These are phyloP conservation scores for Solanum chilense DNA, from an alignment of 257 asterid species.

Conservation along the genomic window DNA sequence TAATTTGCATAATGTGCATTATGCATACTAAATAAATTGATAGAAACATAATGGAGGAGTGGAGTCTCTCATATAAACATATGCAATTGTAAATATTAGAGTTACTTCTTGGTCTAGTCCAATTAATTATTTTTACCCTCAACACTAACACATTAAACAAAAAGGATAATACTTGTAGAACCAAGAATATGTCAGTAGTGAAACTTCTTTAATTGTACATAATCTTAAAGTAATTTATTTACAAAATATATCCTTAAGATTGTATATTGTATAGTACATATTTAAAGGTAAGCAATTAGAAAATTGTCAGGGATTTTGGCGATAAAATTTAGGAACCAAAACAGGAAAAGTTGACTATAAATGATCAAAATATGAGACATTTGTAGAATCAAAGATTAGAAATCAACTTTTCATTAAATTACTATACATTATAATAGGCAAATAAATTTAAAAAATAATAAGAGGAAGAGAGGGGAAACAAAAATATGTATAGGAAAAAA, in stretches of 20 bases:
- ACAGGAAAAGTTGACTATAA: background rate
- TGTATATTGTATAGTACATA: background rate
- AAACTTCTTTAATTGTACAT: background rate
- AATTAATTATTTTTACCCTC: background rate
- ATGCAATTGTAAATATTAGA: background rate
- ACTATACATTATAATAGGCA: background rate
- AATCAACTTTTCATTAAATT: background rate
- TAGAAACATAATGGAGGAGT: background rate
- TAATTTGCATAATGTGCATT: background rate
- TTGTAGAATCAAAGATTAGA: background rate
- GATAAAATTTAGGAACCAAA: too few relatives aligned
- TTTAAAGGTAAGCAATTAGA: too few relatives aligned
- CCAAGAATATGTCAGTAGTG: background rate
- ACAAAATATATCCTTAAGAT: background rate
- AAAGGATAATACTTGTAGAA: background rate
- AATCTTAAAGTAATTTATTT: background rate
- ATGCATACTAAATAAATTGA: background rate
- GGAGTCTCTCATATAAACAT: background rate
- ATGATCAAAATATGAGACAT: background rate
- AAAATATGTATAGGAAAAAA: background rate
- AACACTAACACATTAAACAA: background rate
- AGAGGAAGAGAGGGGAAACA: background rate
- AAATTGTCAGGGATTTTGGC: background rate
- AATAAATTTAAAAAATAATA: too few relatives aligned
- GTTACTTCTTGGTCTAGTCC: background rate